A percentile compares a stretch with the other conserved stretches of the same genome.
Evolutionary conservation across 768 basidiomycete genomes (phyloP).

Genomic region (Pulveroboletus sp.): DNA sequence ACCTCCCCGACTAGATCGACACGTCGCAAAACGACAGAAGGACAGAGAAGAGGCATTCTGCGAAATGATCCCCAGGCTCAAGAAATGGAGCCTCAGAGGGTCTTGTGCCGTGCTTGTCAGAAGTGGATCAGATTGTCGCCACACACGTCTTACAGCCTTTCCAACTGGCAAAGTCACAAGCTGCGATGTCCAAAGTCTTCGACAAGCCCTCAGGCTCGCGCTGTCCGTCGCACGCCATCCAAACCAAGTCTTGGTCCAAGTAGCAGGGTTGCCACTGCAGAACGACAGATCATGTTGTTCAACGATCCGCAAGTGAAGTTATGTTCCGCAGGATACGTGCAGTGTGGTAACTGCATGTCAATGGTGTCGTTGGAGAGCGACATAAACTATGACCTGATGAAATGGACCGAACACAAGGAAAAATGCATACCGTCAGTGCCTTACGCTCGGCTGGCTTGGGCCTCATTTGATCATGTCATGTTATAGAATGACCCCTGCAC

Average conservation of each 20-base stretch:
- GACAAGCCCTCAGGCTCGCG: slow-evolving; percentile 28
- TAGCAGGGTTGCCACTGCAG: slow-evolving; percentile 58
- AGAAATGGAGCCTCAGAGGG: slow-evolving; percentile 48
- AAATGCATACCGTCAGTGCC: slow-evolving; percentile 41
- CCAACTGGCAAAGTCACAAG: slow-evolving; percentile 57
- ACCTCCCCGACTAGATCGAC: slow-evolving; percentile 15
- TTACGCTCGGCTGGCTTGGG: background rate
- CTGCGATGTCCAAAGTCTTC: slow-evolving; percentile 42
- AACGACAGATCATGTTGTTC: slow-evolving; percentile 58
- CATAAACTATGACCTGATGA: slow-evolving; percentile 56
- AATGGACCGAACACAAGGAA: slow-evolving; percentile 63
- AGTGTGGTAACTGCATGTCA: slow-evolving; percentile 51
- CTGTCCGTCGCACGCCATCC: slow-evolving; percentile 13
- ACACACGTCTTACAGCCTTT: slow-evolving; percentile 37
- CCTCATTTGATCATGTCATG: slow-evolving; percentile 8
- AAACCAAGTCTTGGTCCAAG: slow-evolving; percentile 42
- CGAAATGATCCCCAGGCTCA: slow-evolving; percentile 52
- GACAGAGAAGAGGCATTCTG: slow-evolving; percentile 50
- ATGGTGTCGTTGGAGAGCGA: slow-evolving; percentile 45
- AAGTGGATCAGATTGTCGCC: slow-evolving; percentile 58
- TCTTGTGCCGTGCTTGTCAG: slow-evolving; percentile 59
- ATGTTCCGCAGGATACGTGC: slow-evolving; percentile 44
- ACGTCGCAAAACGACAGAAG: slow-evolving; percentile 26
- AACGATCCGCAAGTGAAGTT: slow-evolving; percentile 62
- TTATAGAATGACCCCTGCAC: slow-evolving; percentile 19